These are phyloP conservation scores for Fusarium burgessii DNA, from an alignment of 2,329 filamentous ascomycete genomes.

Conservation along the genomic window DNA sequence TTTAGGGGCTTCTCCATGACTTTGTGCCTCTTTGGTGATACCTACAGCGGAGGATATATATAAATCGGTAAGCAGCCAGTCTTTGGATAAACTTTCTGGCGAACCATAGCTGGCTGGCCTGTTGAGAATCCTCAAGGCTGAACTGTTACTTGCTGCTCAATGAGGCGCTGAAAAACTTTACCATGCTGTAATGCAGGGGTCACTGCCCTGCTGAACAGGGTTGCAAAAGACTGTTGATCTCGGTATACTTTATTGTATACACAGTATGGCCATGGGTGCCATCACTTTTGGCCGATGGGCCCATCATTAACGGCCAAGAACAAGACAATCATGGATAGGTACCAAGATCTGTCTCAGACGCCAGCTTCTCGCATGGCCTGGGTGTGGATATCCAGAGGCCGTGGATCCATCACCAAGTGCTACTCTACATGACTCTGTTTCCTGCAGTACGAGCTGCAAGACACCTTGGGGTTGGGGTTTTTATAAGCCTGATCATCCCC, in stretches of 20 bases:
- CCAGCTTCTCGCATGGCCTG: slow-evolving; percentile 13
- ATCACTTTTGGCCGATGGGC: slow-evolving; percentile 6
- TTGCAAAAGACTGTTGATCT: slow-evolving; percentile 13
- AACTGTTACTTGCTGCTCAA: neutral
- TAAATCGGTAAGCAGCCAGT: neutral
- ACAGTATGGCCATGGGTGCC: neutral
- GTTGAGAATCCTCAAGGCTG: neutral
- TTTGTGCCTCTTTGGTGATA: neutral
- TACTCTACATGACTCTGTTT: slow-evolving; percentile 36
- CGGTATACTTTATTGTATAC: slow-evolving; percentile 4
- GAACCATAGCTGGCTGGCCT: neutral
- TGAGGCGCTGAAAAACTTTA: slow-evolving; percentile 1
- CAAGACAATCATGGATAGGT: neutral
- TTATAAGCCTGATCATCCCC: slow-evolving; percentile 36
- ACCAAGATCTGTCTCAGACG: slow-evolving; percentile 9
- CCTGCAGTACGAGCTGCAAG: slow-evolving; percentile 24
- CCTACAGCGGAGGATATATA: neutral
- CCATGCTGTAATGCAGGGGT: slow-evolving; percentile 15
- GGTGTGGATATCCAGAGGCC: slow-evolving; percentile 29
- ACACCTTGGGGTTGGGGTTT: slow-evolving; percentile 9
- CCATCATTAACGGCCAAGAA: slow-evolving; percentile 20
- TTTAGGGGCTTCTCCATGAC: slow-evolving; percentile 15
- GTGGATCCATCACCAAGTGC: slow-evolving; percentile 28
- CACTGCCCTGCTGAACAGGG: slow-evolving; percentile 1
- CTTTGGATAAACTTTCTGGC: neutral